A percentile compares a stretch with the other conserved stretches of the same genome.
Conservation (phyloP, 2,329 filamentous ascomycete genomes). For the Aspergillus novofumigatus region DNA sequence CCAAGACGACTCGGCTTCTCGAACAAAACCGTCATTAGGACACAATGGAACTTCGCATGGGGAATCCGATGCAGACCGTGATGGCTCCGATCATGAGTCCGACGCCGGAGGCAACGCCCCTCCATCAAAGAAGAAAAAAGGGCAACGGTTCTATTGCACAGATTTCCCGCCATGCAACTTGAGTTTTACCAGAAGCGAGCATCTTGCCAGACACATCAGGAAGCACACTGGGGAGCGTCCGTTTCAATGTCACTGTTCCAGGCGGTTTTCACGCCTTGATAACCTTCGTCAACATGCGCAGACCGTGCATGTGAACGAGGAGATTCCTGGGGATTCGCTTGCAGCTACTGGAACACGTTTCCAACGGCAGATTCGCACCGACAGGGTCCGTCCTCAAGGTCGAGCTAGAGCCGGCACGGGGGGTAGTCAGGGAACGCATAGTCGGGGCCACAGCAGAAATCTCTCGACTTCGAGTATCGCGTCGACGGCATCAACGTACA, state of each 20-base stretch:
- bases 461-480: conserved; percentile 83
- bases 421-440: conserved; percentile 66
- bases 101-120: conserved; percentile 60
- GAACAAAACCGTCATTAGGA: conserved; percentile 40
- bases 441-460: conserved; percentile 76
- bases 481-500: conserved; percentile 67
- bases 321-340: conserved; percentile 89
- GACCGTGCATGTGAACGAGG: conserved; percentile 95
- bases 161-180: conserved; percentile 91
- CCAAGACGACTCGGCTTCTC: conserved; percentile 45
- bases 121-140: conserved; percentile 90
- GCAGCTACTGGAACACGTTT: conserved; percentile 90
- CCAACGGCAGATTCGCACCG: conserved; percentile 85
- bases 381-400: conserved; percentile 70
- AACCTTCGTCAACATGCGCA: conserved; percentile 96
- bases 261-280: conserved; percentile 88
- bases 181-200: conserved; percentile 94
- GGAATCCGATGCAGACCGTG: conserved; percentile 66
- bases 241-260: conserved; percentile 91
- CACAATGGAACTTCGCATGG: conserved; percentile 69
- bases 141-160: conserved; percentile 92
- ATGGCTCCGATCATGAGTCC: conserved; percentile 61
- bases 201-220: conserved; percentile 91
- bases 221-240: conserved; percentile 97
- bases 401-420: conserved; percentile 74